Evolutionary conservation across 2,329 filamentous ascomycete genomes (phyloP), one percentile per base, ranked within the genome.

Genomic region (Ceratocystis ficicola): DNA sequence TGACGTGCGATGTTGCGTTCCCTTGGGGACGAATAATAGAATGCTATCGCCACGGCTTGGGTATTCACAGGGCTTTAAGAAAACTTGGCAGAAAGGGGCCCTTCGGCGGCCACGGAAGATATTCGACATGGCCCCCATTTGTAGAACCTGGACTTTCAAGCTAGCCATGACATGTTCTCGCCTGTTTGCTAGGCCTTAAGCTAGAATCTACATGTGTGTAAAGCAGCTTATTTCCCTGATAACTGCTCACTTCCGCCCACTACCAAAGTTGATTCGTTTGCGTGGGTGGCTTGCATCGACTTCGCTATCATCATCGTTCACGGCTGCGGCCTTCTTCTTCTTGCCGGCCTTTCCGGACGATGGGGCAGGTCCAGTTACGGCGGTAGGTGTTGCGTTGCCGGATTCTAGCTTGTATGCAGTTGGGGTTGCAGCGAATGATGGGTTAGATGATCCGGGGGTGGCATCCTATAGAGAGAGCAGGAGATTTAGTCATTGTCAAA

Each of bases 231-330:
- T 15, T 41, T 41, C 36, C 10, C 36, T 12, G 12, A 5, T 12
- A 15, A 3, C 36, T 12, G 4, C 12, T 71, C 68, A 80, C 71
- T 82, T 84, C 65, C 81, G 77, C 36, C 77, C 76, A 0, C 80
- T 79, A 17, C 82, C 82, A 72, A 85, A 84, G 70, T 81, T 81
- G 2, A 82, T 84, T 68, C 83, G 76, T 65, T 82, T 80, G 73
- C 84, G 85, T 52, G 73, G 73, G 61, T 76, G 73, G 66, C 81
- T 79, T 62, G 77, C 75, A 64, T 86, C 83, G 25, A 79, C 81
- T 74, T 86, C 84, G 73, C 83, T 86, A 67, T 86, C 84, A 30
- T 82, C 74, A 3, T 73, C 73, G 4, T 75, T 77, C 36, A 76
- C 76, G 69, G 77, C 77, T 71, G 81, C 82, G 72, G 80, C 81